These are phyloP conservation scores for Aspergillus arachidicola DNA, from an alignment of 2,329 filamentous ascomycete species.

Conservation along the genomic window DNA sequence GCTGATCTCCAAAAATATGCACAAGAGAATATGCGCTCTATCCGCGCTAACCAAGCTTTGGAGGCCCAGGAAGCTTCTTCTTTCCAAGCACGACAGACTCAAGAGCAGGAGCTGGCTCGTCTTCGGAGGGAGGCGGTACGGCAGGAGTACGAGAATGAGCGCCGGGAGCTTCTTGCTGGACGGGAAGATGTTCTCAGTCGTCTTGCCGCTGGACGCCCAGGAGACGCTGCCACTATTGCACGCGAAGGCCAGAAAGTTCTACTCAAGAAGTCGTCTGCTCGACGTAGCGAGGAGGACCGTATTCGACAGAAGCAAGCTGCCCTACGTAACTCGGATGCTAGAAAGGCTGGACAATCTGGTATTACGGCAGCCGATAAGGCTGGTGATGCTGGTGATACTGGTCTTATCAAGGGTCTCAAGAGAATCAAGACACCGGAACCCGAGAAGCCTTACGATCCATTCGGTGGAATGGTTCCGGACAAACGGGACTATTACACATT, in stretches of 20 bases:
- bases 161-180: constrained; percentile 63
- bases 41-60: constrained; percentile 51
- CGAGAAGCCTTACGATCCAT: constrained; percentile 83
- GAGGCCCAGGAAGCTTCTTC: constrained; percentile 51
- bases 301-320: constrained; percentile 50
- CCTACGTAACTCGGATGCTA: constrained; percentile 37
- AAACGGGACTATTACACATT: constrained; percentile 70
- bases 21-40: constrained; percentile 67
- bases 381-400: constrained; percentile 31
- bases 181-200: constrained; percentile 71
- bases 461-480: constrained; percentile 69
- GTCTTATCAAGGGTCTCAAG: constrained; percentile 78
- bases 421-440: constrained; percentile 61
- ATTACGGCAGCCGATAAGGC: constrained; percentile 26
- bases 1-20: constrained; percentile 69
- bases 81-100: constrained; percentile 51
- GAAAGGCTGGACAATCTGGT: constrained; percentile 25
- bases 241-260: constrained; percentile 61
- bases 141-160: constrained; percentile 72
- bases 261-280: constrained; percentile 70
- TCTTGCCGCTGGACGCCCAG: constrained; percentile 63
- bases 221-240: constrained; percentile 59
- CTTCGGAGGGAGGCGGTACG: constrained; percentile 65
- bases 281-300: constrained; percentile 57
- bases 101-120: constrained; percentile 68